Conservation (phyloP, 2,329 filamentous ascomycete genomes). For the Pseudofabraea citricarpa region DNA sequence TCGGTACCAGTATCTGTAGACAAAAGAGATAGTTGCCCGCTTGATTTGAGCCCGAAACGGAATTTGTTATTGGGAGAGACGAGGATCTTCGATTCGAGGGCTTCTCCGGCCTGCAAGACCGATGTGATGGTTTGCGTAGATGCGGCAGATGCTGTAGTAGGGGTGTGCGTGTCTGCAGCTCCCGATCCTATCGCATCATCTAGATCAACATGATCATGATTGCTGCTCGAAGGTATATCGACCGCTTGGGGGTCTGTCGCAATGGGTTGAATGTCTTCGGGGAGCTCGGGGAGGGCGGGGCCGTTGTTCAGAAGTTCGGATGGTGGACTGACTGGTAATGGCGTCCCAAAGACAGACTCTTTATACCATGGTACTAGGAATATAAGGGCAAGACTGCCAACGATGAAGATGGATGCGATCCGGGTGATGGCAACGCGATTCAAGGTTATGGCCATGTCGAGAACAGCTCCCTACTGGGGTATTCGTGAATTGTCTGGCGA, state of each 20-base stretch:
- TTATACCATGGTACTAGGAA: slow-evolving; percentile 3
- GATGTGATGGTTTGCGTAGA: neutral
- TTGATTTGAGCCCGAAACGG: slow-evolving; percentile 9
- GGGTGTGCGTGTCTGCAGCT: neutral
- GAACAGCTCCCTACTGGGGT: no score
- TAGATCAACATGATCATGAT: neutral
- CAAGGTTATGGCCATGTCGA: neutral
- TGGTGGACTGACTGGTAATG: neutral
- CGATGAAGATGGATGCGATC: neutral
- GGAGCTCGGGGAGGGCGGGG: neutral
- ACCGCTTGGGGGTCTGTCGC: neutral
- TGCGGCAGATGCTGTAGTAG: neutral
- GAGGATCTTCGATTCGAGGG: slow-evolving; percentile 4
- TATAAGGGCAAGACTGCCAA: neutral
- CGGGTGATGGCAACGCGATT: neutral
- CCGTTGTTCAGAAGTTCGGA: neutral
- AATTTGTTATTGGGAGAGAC: slow-evolving; percentile 11
- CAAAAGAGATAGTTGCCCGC: slow-evolving; percentile 12
- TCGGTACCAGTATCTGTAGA: slow-evolving; percentile 10
- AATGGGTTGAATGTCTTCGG: neutral
- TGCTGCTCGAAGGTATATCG: neutral
- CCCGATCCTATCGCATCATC: neutral
- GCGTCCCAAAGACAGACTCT: neutral
- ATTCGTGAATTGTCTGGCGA: no score
- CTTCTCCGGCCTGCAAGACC: slow-evolving; percentile 3